phyloP scores from a whole-genome alignment of 768 basidiomycete species.

The Trametopsis cervina region DNA sequence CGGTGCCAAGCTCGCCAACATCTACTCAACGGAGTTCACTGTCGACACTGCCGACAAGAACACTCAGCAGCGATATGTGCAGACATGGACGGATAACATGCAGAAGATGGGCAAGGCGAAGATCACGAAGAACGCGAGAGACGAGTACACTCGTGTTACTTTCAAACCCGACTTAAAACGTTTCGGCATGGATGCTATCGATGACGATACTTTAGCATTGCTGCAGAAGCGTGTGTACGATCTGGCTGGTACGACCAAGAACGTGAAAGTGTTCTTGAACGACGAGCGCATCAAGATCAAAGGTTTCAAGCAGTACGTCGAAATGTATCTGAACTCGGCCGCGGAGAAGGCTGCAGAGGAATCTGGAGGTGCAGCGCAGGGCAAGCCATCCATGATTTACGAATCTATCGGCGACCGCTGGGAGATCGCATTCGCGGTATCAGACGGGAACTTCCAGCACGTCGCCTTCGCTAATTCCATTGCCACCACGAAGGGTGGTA shows the following conservation, averaged over 20 bases:
- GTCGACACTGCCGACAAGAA: constrained; percentile 93
- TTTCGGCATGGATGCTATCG: constrained; percentile 88
- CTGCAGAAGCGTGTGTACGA: constrained; percentile 94
- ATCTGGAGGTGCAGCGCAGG: constrained; percentile 72
- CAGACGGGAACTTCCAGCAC: constrained; percentile 87
- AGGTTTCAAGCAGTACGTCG: constrained; percentile 95
- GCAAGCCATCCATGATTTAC: constrained; percentile 75
- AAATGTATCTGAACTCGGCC: constrained; percentile 81
- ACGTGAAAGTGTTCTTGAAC: constrained; percentile 90
- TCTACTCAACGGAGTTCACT: constrained; percentile 94
- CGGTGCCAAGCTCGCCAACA: constrained; percentile 96
- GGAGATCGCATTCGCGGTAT: constrained; percentile 94
- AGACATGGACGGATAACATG: constrained; percentile 96
- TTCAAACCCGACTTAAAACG: constrained; percentile 89
- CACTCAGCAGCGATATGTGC: constrained; percentile 84
- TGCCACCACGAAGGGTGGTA: constrained; percentile 93
- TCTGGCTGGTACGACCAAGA: constrained; percentile 90
- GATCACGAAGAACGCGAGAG: constrained; percentile 86
- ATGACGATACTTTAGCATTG: constrained; percentile 84
- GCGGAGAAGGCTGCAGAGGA: constrained; percentile 60
- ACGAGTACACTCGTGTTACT: constrained; percentile 89
- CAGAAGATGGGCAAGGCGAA: constrained; percentile 78
- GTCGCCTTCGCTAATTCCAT: constrained; percentile 99
- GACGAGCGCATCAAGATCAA: constrained; percentile 89
- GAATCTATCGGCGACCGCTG: constrained; percentile 78